Conservation (phyloP, 2,329 filamentous ascomycete genomes). For the Tolypocladium inflatum region DNA sequence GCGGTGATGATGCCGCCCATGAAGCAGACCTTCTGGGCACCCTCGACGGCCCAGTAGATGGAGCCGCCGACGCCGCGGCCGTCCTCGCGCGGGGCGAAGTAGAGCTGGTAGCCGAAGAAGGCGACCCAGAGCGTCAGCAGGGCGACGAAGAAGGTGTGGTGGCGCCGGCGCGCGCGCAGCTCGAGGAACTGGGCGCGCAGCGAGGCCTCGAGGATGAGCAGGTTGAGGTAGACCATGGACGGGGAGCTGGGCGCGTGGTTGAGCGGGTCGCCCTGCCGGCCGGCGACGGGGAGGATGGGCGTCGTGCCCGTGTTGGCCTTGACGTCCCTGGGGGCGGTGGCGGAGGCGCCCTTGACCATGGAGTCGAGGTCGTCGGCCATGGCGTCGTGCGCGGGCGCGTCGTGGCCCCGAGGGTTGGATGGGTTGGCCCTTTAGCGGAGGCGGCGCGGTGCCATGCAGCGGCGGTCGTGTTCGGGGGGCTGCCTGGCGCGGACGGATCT, state of each 20-base stretch:
- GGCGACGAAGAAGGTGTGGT: constrained; percentile 86
- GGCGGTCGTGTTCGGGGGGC: neutral
- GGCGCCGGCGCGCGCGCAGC: constrained; percentile 74
- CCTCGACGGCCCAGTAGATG: constrained; percentile 94
- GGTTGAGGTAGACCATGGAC: constrained; percentile 95
- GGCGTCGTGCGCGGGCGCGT: neutral
- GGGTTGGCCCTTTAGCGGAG: constrained; percentile 8
- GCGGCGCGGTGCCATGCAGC: neutral
- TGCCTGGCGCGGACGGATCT: neutral
- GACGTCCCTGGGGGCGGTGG: constrained; percentile 43
- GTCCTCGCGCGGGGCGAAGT: constrained; percentile 92
- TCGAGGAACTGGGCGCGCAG: constrained; percentile 88
- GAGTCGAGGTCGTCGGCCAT: constrained; percentile 71
- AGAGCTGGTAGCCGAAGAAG: constrained; percentile 82
- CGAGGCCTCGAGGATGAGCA: constrained; percentile 91
- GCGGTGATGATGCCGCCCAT: constrained; percentile 84
- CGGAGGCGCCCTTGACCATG: constrained; percentile 81
- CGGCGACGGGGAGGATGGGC: constrained; percentile 32
- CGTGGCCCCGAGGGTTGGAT: neutral
- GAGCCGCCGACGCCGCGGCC: constrained; percentile 83
- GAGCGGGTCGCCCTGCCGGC: constrained; percentile 57
- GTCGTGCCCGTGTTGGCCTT: constrained; percentile 28
- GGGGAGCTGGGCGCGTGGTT: constrained; percentile 80
- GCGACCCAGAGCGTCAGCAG: constrained; percentile 72
- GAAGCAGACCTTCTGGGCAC: constrained; percentile 81